Evolutionary conservation across 2,329 filamentous ascomycete species (phyloP).

Genomic region (Grosmannia clavigera): DNA sequence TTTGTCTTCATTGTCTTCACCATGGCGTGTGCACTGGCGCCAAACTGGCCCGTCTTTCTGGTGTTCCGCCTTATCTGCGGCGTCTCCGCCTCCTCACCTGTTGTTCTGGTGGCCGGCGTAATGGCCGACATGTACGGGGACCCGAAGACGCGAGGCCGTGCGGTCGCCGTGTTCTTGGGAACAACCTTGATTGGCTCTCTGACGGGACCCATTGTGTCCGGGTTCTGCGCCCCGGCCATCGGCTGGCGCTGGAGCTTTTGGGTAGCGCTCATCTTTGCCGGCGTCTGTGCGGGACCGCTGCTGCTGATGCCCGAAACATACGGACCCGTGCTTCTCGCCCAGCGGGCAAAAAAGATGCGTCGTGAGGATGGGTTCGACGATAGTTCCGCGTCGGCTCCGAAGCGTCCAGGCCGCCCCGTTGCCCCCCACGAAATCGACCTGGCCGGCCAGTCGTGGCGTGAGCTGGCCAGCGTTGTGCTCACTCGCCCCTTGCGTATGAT

Average conservation of each 20-base stretch:
- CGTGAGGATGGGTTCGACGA: conserved; percentile 16
- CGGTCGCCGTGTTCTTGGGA: conserved; percentile 47
- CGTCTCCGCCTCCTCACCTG: conserved; percentile 42
- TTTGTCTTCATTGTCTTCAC: conserved; percentile 36
- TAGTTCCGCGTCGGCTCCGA: conserved; percentile 13
- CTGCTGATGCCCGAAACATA: conserved; percentile 55
- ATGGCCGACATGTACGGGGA: conserved; percentile 55
- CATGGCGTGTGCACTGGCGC: conserved; percentile 42
- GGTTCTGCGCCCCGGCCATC: conserved; percentile 44
- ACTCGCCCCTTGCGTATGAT: conserved; percentile 63
- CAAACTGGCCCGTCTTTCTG: conserved; percentile 38
- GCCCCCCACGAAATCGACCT: conserved; percentile 53
- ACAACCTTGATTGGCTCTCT: conserved; percentile 54
- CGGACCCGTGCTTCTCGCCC: conserved; percentile 42
- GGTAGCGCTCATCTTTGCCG: conserved; percentile 57
- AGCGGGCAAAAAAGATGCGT: conserved; percentile 43
- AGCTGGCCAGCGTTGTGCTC: conserved; percentile 57
- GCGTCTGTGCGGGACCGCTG: conserved; percentile 25
- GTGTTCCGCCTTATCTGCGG: conserved; percentile 40
- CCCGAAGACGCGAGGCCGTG: conserved; percentile 41
- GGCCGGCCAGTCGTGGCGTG: conserved; percentile 30
- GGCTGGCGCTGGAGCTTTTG: conserved; percentile 62
- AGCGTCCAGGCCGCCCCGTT: conserved; percentile 31
- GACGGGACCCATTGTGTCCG: conserved; percentile 52
- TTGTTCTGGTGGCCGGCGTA: conserved; percentile 50